Evolutionary conservation across 805 yeast species (phyloP).

Genomic region (Ogataea populi-albae): DNA sequence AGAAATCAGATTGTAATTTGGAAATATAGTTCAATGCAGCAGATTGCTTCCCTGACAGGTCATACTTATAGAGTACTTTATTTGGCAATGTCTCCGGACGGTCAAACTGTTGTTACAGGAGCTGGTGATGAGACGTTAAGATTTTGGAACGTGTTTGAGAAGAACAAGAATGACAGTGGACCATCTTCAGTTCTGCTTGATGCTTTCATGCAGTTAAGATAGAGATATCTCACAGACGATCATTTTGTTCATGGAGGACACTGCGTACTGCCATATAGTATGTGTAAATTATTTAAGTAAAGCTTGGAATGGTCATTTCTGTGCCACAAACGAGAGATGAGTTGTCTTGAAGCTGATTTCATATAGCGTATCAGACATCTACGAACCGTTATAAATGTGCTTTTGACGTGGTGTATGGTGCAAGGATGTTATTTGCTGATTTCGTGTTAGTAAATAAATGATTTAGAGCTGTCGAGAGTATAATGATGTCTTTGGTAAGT

Average conservation of each 20-base stretch:
- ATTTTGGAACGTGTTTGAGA: conserved; percentile 94
- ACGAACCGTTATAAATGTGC: too few relatives aligned
- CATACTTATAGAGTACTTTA: conserved; percentile 92
- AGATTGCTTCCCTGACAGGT: conserved; percentile 89
- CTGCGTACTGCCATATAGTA: not conserved
- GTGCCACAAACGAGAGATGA: too few relatives aligned
- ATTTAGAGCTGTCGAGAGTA: too few relatives aligned
- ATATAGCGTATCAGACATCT: too few relatives aligned
- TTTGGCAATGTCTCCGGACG: conserved; percentile 89
- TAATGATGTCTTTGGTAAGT: too few relatives aligned
- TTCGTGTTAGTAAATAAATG: too few relatives aligned
- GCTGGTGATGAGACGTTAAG: conserved; percentile 97
- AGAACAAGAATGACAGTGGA: conserved; percentile 54
- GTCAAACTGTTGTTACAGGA: conserved; percentile 94
- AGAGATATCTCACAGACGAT: conserved; percentile 9
- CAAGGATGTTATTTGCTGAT: too few relatives aligned
- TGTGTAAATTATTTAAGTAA: conserved; percentile 1
- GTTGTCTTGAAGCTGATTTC: too few relatives aligned
- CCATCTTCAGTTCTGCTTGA: conserved; percentile 65
- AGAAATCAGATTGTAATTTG: conserved; percentile 88
- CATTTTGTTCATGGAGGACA: not conserved
- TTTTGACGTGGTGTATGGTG: too few relatives aligned
- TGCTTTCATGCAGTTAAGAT: conserved; percentile 73
- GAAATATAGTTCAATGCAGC: conserved; percentile 92
- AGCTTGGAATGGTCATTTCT: too few relatives aligned